Evolutionary conservation across 768 basidiomycete species (phyloP), one percentile per base, ranked within the genome.

Genomic region (Clitopilus hobsonii): DNA sequence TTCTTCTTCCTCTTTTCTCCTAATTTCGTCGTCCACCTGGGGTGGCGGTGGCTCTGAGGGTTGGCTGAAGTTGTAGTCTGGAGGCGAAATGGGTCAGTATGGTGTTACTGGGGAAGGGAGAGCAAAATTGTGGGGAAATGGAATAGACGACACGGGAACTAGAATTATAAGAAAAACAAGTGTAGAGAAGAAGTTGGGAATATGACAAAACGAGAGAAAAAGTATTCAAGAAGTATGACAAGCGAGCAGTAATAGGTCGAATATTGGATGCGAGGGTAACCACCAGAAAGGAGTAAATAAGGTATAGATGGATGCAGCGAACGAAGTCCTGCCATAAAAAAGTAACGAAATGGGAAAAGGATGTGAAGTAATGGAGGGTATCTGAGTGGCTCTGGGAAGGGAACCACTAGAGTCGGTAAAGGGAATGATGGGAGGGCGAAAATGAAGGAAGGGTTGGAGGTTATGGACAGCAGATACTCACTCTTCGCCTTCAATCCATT

Each of bases 1-100:
- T 61, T 98, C 96, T 64, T 96, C 96, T 63, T 98, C 96, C 66
- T 98, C 96, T 56, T 82, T 81, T 11, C 91, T 77, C 11, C 90
- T 81, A 38, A 84, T 82, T 11, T 91, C 91, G 57, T 93, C 92
- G 58, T 91, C 90, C 13, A 85, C 82, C 0, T 81, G 65, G 0
- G 83, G 86, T 0, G 90, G 89, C 3, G 83, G 77, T 14, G 84
- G 74, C 63, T 91, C 88, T 25, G 78, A 65, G 1, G 79, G 74
- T 13, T 73, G 63, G 50, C 87, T 82, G 58, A 91, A 91, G 60
- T 84, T 89, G 69, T 84, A 89, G 58, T 84, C 91, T 91, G 57
- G 24, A 53, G 55, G 32, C 54, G 38, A 20, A 26, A 13, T n/a
- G 25, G 25, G 53, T 11, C 16, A 47, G n/a, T 23, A 28, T 22